These are phyloP conservation scores for Chenopodium suecicum DNA, from an alignment of 148 eudicot species.

Conservation along the genomic window DNA sequence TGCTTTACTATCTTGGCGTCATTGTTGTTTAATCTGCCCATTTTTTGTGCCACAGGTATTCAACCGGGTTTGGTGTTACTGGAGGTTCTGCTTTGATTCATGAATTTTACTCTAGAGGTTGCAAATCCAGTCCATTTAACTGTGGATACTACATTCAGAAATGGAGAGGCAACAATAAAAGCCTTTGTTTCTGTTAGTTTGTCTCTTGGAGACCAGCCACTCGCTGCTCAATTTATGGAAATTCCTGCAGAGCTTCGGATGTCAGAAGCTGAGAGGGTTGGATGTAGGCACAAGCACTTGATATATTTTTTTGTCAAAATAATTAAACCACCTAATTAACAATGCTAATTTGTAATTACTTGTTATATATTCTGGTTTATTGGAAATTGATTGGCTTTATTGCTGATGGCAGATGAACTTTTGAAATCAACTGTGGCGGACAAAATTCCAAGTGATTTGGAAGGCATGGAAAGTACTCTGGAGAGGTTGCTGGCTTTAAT, in stretches of 20 bases:
- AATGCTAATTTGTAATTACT: background rate
- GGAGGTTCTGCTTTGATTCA: slow-evolving; percentile 93
- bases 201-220: slow-evolving; percentile 85
- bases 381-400: slow-evolving; percentile 12
- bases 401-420: slow-evolving; percentile 63
- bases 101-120: slow-evolving; percentile 81
- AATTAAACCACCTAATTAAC: background rate
- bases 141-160: slow-evolving; percentile 75
- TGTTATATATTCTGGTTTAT: background rate
- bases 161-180: slow-evolving; percentile 75
- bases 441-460: slow-evolving; percentile 89
- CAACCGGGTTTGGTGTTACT: slow-evolving; percentile 89
- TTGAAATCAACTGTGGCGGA: slow-evolving; percentile 80
- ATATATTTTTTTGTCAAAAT: background rate
- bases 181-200: slow-evolving; percentile 70
- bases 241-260: slow-evolving; percentile 76
- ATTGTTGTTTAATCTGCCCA: background rate
- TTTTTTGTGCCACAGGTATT: slow-evolving; percentile 56
- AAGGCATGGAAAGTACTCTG: slow-evolving; percentile 91
- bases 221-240: slow-evolving; percentile 96
- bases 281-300: slow-evolving; percentile 59
- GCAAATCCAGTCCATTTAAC: slow-evolving; percentile 76
- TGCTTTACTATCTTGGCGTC: too few species aligned
- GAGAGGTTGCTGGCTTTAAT: slow-evolving; percentile 68
- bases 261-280: slow-evolving; percentile 94